Evolutionary conservation across 83 land plant species (phyloP).

Genomic region (Isoetes engelmannii): DNA sequence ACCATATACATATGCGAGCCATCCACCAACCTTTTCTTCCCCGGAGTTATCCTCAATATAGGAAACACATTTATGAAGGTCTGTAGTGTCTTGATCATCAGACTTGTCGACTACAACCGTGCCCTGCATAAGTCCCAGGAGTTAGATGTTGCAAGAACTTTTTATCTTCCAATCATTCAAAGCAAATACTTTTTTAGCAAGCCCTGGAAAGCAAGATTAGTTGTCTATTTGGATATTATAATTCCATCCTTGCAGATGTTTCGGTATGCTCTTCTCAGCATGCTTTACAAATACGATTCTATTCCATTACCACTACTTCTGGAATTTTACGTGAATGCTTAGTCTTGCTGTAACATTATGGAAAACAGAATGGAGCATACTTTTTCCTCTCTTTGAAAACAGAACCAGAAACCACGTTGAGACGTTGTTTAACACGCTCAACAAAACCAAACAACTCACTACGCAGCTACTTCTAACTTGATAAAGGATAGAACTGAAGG

Average conservation of each 20-base stretch:
- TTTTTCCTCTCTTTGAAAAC: no score
- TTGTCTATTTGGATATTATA: neutral
- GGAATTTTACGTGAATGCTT: no score
- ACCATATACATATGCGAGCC: neutral
- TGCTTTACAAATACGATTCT: neutral
- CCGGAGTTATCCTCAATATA: slow-evolving; percentile 30
- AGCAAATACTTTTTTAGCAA: neutral
- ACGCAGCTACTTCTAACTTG: no score
- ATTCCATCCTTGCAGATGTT: neutral
- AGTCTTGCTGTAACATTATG: no score
- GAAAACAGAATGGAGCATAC: no score
- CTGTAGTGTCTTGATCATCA: slow-evolving; percentile 91
- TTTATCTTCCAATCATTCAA: neutral
- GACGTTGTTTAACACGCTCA: no score
- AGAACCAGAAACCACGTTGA: no score
- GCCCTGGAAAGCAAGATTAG: neutral
- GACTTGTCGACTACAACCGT: slow-evolving; percentile 55
- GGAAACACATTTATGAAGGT: slow-evolving; percentile 73
- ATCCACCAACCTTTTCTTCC: neutral
- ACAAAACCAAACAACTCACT: no score
- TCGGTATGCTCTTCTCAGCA: neutral
- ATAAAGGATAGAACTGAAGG: no score
- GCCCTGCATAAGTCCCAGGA: slow-evolving; percentile 44
- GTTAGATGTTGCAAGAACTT: neutral
- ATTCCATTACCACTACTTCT: no score